Evolutionary conservation across 352 stramenopile species (phyloP).

Genomic region (Pythium brassicae): DNA sequence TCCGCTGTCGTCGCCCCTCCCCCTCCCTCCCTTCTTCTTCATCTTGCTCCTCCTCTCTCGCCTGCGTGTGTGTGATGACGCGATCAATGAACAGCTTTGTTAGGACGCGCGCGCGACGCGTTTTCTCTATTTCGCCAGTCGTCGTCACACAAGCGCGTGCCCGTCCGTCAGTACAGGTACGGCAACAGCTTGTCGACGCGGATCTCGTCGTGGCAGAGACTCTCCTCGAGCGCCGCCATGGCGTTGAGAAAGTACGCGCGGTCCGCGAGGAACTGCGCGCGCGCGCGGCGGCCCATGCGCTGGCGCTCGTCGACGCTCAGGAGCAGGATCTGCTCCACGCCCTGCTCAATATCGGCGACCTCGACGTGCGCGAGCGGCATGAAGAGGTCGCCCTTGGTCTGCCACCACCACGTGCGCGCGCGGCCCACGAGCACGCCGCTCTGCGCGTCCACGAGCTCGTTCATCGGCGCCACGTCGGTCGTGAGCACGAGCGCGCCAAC

Average conservation of each 20-base stretch:
- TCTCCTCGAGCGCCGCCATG: constrained; percentile 75
- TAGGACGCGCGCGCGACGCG: too few relatives aligned
- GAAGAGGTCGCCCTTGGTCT: constrained; percentile 81
- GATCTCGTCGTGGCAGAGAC: constrained; percentile 75
- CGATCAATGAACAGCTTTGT: too few relatives aligned
- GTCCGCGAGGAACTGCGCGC: constrained; percentile 72
- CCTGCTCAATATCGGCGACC: constrained; percentile 56
- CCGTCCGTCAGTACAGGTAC: constrained; percentile 74
- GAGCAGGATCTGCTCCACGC: constrained; percentile 64
- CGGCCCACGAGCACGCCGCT: constrained; percentile 67
- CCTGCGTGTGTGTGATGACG: too few relatives aligned
- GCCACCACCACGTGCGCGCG: constrained; percentile 67
- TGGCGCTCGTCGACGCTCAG: constrained; percentile 71
- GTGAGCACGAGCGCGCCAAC: constrained; percentile 69
- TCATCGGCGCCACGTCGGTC: constrained; percentile 79
- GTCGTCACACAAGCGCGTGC: too few relatives aligned
- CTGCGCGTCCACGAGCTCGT: constrained; percentile 72
- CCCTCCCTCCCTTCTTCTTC: too few relatives aligned
- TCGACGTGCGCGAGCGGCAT: constrained; percentile 69
- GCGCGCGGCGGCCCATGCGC: constrained; percentile 62
- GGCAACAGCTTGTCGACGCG: constrained; percentile 69
- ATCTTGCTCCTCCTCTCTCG: too few relatives aligned
- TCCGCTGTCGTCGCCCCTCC: too few relatives aligned
- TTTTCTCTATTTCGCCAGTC: neutral
- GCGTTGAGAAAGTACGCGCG: constrained; percentile 78